phyloP scores from a whole-genome alignment of 148 eudicot species.

The Vaccinium darrowii region DNA sequence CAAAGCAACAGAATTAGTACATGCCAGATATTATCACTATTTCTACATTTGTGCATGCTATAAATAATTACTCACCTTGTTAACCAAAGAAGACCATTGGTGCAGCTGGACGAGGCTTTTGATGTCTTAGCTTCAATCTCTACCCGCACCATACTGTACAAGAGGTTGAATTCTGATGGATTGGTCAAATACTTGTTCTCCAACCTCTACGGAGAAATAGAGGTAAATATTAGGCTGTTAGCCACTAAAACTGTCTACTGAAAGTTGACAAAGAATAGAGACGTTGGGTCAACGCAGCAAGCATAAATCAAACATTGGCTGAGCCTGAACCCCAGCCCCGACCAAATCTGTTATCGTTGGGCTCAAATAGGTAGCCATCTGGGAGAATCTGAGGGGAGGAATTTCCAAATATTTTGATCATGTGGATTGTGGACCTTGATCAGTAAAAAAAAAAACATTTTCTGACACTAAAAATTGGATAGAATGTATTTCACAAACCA shows the following conservation, averaged over 20 bases:
- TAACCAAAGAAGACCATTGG: conserved; percentile 86
- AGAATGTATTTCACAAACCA: background rate
- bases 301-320: background rate
- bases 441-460: background rate
- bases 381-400: background rate
- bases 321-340: background rate
- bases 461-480: background rate
- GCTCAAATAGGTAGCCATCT: background rate
- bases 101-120: conserved; percentile 77
- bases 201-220: conserved; percentile 47
- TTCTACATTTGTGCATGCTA: background rate
- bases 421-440: background rate
- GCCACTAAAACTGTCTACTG: conserved; percentile 1
- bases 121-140: conserved; percentile 72
- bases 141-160: conserved; percentile 61
- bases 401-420: background rate
- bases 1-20: background rate
- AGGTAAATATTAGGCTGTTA: background rate
- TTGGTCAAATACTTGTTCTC: conserved; percentile 60
- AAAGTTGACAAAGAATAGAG: background rate
- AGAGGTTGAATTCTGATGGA: conserved; percentile 49
- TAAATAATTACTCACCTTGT: conserved; percentile 50
- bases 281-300: background rate
- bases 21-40: background rate
- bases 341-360: background rate